Base-by-base conservation (phyloP, 176 grass and related monocot species). In the Bolboschoenus planiculmis region DNA sequence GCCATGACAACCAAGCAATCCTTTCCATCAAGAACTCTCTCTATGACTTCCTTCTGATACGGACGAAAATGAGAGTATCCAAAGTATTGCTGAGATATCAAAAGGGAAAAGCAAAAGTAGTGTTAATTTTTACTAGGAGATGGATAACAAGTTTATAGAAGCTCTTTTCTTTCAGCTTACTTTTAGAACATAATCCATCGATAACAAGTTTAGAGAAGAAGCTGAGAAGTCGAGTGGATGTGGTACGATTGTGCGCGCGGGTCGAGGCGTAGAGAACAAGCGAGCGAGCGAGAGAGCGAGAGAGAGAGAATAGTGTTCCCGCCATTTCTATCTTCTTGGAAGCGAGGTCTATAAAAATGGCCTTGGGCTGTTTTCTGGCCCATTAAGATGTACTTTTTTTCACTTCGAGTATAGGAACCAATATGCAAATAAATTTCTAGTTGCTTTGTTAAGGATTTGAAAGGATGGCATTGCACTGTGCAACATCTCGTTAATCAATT, bases 1-100 rank as follows among this genome's bases (percentile, higher is more conserved):
- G 92, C 90, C 95, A 97, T 97, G 79, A 97, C 95, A 36, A 86
- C 92, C 71, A 94, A 71, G 86, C 92, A 92, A 78, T 97, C 95
- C 85, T 78, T 91, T 37, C 90, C 88, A 44, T 88, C 61, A 30
- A 94, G 51, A 23, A 97, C 85, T 76, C 91, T 85, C 62, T 92
- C 61, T 11, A 97, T 90, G 64, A 92, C 83, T 86, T 97, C 95
- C 85, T 83, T 73, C 88, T 94, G 95, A 84, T 91, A 92, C 21
- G 92, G 81, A 14, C 88, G 85, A 86, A 94, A 91, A 16, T 85
- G 78, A 2, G 88, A 89, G 75, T 89, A 91, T 0, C 95, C 95
- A 65, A 94, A 97, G 72, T 91, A 92, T 70, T 8, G 64, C 95
- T 92, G 91, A 4, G n/a, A 56, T 36, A 61, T 75, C 63, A 55